Conservation (phyloP, 2,329 filamentous ascomycete species). For the Zasmidium angulare region DNA sequence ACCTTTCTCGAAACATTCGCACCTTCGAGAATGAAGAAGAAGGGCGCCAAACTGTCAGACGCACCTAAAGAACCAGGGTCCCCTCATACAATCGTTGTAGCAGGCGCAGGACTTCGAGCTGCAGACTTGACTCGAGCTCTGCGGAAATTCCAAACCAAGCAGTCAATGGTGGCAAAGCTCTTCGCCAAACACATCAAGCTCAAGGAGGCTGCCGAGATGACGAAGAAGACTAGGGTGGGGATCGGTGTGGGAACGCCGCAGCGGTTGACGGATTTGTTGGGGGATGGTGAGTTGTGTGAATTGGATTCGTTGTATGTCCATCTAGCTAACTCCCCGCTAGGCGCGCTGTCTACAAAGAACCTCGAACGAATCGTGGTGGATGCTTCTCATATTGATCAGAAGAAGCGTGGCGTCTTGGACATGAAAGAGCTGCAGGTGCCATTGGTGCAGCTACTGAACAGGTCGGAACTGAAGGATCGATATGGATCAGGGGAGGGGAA, state of each 20-base stretch:
- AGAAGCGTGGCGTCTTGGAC: slow-evolving; percentile 89
- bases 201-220: slow-evolving; percentile 75
- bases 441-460: slow-evolving; percentile 70
- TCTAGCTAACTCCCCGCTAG: slow-evolving; percentile 42
- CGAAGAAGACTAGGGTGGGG: slow-evolving; percentile 68
- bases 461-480: slow-evolving; percentile 67
- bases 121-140: slow-evolving; percentile 78
- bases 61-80: slow-evolving; percentile 63
- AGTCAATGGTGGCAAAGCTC: slow-evolving; percentile 78
- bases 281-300: slow-evolving; percentile 53
- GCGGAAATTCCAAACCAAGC: slow-evolving; percentile 76
- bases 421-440: slow-evolving; percentile 91
- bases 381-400: slow-evolving; percentile 88
- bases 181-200: slow-evolving; percentile 99
- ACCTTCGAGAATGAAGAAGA: slow-evolving; percentile 25
- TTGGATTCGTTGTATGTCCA: slow-evolving; percentile 45
- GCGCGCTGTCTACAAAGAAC: slow-evolving; percentile 67
- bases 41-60: slow-evolving; percentile 54
- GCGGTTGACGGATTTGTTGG: slow-evolving; percentile 76
- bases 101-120: slow-evolving; percentile 78
- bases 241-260: slow-evolving; percentile 90
- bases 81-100: slow-evolving; percentile 82
- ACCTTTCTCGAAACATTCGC: slow-evolving; percentile 71
- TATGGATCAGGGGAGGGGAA: slow-evolving; percentile 58
- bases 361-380: slow-evolving; percentile 83